phyloP scores from a whole-genome alignment of 345 rosid genomes.

The Citrus mangshanensis region DNA sequence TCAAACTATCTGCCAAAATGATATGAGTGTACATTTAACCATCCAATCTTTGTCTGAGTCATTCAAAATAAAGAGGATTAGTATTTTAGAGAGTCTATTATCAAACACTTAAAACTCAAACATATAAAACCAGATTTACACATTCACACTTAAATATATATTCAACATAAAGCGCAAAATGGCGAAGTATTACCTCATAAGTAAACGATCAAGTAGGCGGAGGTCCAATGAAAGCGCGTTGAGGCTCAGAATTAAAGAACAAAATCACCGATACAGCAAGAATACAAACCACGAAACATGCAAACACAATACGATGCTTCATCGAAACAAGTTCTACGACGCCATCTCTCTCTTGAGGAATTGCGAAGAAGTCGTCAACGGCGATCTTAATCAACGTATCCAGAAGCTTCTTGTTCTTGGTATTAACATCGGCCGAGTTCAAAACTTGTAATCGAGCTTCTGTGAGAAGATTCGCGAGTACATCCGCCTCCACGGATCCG shows the following conservation, averaged over 20 bases:
- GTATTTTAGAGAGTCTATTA: not conserved
- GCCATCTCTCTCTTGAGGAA: conserved; percentile 29
- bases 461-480: conserved; percentile 20
- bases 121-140: not conserved
- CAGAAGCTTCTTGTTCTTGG: conserved; percentile 32
- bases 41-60: not conserved
- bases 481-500: conserved; percentile 21
- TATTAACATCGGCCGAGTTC: conserved; percentile 23
- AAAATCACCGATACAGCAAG: conserved; percentile 8
- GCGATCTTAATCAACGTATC: conserved; percentile 24
- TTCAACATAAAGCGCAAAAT: not conserved
- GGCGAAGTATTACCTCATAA: conserved; percentile 4
- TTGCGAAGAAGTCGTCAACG: conserved; percentile 16
- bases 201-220: conserved; percentile 27
- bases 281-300: conserved; percentile 26
- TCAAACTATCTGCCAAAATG: not conserved
- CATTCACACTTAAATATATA: not conserved
- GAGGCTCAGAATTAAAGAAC: conserved; percentile 11
- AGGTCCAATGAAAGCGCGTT: conserved; percentile 16
- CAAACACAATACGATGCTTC: conserved; percentile 7
- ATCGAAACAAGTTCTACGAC: conserved; percentile 6
- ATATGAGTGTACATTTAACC: not conserved
- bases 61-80: not conserved
- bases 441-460: conserved; percentile 25
- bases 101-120: not conserved